A percentile compares a stretch with the other conserved stretches of the same genome.
Conservation (phyloP, 805 yeast species). For the Teunomyces pallodes region DNA sequence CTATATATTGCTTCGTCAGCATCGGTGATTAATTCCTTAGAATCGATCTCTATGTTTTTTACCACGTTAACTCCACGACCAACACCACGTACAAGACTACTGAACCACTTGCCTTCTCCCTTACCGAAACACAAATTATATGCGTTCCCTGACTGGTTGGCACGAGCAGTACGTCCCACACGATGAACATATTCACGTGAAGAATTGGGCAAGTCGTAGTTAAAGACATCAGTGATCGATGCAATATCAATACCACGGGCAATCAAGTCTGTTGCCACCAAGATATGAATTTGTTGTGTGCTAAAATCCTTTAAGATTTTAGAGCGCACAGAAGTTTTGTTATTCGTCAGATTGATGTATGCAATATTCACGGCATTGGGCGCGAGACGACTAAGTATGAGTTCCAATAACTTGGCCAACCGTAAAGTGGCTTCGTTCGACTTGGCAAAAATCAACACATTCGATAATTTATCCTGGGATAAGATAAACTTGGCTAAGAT, state of each 20-base stretch:
- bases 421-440: slow-evolving; percentile 89
- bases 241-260: slow-evolving; percentile 92
- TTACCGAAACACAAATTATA: slow-evolving; percentile 70
- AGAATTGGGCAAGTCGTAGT: slow-evolving; percentile 87
- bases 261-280: slow-evolving; percentile 84
- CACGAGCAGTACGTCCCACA: slow-evolving; percentile 97
- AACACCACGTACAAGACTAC: slow-evolving; percentile 48
- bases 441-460: slow-evolving; percentile 62
- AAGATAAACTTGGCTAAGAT: slow-evolving; percentile 56
- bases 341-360: slow-evolving; percentile 59
- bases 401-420: slow-evolving; percentile 56
- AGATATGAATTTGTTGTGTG: slow-evolving; percentile 48
- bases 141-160: slow-evolving; percentile 74
- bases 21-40: slow-evolving; percentile 18
- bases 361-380: slow-evolving; percentile 22
- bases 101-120: slow-evolving; percentile 71
- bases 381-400: slow-evolving; percentile 32
- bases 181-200: slow-evolving; percentile 93
- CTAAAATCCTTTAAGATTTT: slow-evolving; percentile 61
- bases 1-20: slow-evolving; percentile 25
- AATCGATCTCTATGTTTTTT: slow-evolving; percentile 19
- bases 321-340: slow-evolving; percentile 47
- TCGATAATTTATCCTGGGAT: slow-evolving; percentile 25
- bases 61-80: slow-evolving; percentile 31
- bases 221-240: slow-evolving; percentile 69